phyloP scores from a whole-genome alignment of 805 yeast species.

The Yarrowia deformans region DNA sequence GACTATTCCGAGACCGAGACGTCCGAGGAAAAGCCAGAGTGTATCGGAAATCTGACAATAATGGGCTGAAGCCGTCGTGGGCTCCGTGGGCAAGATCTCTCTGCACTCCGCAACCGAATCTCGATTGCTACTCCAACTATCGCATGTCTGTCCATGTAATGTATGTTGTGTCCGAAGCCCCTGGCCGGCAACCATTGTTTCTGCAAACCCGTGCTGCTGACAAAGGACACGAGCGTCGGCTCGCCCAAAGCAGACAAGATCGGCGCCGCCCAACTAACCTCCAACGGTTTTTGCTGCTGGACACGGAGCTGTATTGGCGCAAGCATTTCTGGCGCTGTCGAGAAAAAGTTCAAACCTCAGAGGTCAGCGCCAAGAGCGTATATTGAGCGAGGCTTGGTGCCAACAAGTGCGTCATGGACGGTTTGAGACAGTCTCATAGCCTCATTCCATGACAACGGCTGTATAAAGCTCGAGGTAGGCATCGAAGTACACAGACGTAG shows the following conservation, averaged over 20 bases:
- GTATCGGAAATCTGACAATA: background rate
- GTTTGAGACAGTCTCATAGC: background rate
- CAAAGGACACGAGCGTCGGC: background rate
- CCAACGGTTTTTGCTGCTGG: constrained; percentile 27
- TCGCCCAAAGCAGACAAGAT: background rate
- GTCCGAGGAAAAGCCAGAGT: constrained; percentile 9
- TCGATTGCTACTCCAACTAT: constrained; percentile 6
- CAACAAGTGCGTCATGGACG: no score
- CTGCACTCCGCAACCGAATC: background rate
- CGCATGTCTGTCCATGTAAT: no score
- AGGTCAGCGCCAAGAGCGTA: constrained; percentile 3
- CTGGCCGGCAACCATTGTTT: background rate
- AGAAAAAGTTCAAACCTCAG: background rate
- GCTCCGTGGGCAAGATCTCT: background rate
- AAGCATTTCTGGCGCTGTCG: background rate
- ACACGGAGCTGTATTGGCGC: background rate
- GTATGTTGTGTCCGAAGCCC: no score
- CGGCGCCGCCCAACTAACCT: constrained; percentile 1
- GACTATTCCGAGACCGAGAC: background rate
- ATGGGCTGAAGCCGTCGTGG: no score
- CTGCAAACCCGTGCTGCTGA: background rate
- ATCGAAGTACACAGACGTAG: no score
- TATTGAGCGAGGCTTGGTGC: background rate
- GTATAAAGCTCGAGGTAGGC: no score
- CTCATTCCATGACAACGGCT: background rate